These are phyloP conservation scores for Solanum pennellii DNA, from an alignment of 257 asterid genomes.

Conservation along the genomic window DNA sequence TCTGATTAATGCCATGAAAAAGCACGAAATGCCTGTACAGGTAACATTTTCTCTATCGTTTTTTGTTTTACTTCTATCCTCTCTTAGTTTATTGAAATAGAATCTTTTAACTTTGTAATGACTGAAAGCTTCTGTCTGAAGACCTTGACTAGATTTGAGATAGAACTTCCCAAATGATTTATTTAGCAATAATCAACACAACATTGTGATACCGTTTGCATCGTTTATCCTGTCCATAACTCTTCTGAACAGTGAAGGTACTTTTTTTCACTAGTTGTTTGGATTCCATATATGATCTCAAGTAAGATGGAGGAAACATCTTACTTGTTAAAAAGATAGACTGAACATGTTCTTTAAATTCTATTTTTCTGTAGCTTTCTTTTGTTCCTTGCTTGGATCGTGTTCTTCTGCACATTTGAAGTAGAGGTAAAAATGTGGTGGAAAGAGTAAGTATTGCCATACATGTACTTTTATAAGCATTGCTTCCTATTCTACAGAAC, in stretches of 20 bases:
- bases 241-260: background rate
- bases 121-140: background rate
- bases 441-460: background rate
- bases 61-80: background rate
- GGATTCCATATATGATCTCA: background rate
- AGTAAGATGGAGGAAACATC: background rate
- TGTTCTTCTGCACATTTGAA: background rate
- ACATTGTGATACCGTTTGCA: background rate
- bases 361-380: background rate
- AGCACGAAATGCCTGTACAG: slow-evolving; percentile 55
- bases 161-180: background rate
- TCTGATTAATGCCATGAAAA: slow-evolving; percentile 33
- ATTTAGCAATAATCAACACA: background rate
- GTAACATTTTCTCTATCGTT: slow-evolving; percentile 15
- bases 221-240: background rate
- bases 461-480: background rate
- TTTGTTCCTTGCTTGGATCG: background rate
- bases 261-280: background rate
- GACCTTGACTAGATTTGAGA: background rate
- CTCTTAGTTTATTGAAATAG: background rate
- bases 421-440: background rate
- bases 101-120: background rate
- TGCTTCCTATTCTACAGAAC: background rate
- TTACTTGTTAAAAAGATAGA: background rate
- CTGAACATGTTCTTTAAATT: background rate